phyloP scores from a whole-genome alignment of 176 grass and related monocot species.

The barley (Hordeum vulgare) region DNA sequence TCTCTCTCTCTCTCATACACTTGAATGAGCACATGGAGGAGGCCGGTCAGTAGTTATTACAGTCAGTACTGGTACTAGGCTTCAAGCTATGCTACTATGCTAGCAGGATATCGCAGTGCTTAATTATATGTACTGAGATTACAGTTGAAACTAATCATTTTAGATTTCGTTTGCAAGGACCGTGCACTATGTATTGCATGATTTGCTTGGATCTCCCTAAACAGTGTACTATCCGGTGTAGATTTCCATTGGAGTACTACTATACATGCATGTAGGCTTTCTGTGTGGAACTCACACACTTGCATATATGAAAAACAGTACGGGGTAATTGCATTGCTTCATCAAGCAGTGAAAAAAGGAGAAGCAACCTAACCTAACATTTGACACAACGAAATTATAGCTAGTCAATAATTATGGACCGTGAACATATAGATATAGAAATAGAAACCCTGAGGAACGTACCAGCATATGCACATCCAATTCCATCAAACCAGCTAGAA shows the following conservation, averaged over 20 bases:
- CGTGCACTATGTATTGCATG: not conserved
- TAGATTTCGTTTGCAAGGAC: conserved; percentile 8
- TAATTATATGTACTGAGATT: not conserved
- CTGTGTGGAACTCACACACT: not conserved
- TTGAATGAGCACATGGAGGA: conserved; percentile 19
- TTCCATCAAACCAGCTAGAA: not conserved
- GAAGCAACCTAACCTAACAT: not conserved
- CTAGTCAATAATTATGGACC: not conserved
- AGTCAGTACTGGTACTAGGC: not conserved
- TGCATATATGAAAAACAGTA: not conserved
- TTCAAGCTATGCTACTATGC: not conserved
- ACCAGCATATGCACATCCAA: not conserved
- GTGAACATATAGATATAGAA: not conserved
- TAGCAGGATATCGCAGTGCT: not conserved
- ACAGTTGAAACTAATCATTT: not conserved
- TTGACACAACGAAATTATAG: not conserved
- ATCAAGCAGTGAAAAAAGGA: not conserved
- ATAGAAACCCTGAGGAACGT: conserved; percentile 4
- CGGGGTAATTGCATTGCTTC: conserved; percentile 1
- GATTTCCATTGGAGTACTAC: not conserved
- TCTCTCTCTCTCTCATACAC: not conserved
- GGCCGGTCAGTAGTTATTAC: conserved; percentile 32
- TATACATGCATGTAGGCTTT: conserved; percentile 5
- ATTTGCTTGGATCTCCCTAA: not conserved
- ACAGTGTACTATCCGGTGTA: not conserved